phyloP scores from a whole-genome alignment of 257 asterid genomes.

The Nicotiana noctiflora region DNA sequence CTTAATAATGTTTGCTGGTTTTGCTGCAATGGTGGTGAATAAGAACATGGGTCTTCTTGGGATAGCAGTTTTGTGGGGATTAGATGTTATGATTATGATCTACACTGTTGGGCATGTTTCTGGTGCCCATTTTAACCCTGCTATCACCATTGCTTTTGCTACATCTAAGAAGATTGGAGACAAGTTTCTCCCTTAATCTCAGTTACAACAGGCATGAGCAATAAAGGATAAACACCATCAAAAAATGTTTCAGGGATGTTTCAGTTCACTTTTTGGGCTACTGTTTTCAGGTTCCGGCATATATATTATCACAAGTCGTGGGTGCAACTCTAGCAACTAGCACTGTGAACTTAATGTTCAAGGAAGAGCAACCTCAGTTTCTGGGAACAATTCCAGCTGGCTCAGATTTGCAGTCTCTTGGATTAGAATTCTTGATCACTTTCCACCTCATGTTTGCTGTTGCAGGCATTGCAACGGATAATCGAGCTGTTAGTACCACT shows the following conservation, averaged over 20 bases:
- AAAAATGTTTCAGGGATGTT: neutral
- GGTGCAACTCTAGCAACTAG: slow-evolving; percentile 10
- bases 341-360: slow-evolving; percentile 2
- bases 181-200: neutral
- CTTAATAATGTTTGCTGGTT: slow-evolving; percentile 8
- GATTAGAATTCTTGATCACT: slow-evolving; percentile 7
- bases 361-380: neutral
- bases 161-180: neutral
- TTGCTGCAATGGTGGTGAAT: slow-evolving; percentile 8
- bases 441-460: slow-evolving; percentile 3
- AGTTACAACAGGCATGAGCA: neutral
- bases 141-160: slow-evolving; percentile 13
- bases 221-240: neutral
- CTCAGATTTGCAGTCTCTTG: slow-evolving; percentile 9
- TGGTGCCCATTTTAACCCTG: slow-evolving; percentile 17
- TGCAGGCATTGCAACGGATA: neutral
- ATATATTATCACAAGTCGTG: neutral
- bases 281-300: slow-evolving; percentile 12
- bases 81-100: slow-evolving; percentile 7
- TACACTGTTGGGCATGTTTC: slow-evolving; percentile 7
- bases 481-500: neutral
- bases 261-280: neutral
- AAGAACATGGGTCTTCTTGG: neutral
- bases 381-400: slow-evolving; percentile 9
- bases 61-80: slow-evolving; percentile 5